Evolutionary conservation across 495 filamentous ascomycete genomes (phyloP).

Genomic region (Penicillium crystallinum): DNA sequence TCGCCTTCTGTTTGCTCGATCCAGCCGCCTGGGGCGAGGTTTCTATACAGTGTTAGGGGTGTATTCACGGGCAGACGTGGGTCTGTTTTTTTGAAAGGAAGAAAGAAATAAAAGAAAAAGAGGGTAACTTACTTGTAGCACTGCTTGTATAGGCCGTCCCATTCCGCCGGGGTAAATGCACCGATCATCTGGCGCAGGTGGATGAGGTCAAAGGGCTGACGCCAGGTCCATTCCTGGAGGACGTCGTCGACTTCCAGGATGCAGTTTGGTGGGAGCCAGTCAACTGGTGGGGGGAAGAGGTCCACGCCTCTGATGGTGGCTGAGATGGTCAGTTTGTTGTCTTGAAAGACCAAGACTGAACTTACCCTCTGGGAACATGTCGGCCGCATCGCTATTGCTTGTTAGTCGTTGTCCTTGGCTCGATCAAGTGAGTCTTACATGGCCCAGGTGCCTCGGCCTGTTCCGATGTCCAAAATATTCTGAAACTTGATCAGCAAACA

Average conservation of each 20-base stretch:
- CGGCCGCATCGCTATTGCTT: slow-evolving; percentile 6
- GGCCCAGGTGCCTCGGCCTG: slow-evolving; percentile 13
- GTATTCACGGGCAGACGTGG: no score
- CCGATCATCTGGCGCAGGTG: slow-evolving; percentile 20
- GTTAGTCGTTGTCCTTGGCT: neutral
- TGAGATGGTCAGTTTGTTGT: neutral
- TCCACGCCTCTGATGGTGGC: slow-evolving; percentile 21
- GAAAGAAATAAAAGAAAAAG: neutral
- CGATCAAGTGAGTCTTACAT: slow-evolving; percentile 1
- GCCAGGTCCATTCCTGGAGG: slow-evolving; percentile 26
- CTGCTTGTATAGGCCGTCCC: slow-evolving; percentile 22
- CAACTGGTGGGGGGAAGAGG: slow-evolving; percentile 18
- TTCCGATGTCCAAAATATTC: slow-evolving; percentile 10
- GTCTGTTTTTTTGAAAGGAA: no score
- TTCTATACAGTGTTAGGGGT: no score
- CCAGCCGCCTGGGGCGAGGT: slow-evolving; percentile 44
- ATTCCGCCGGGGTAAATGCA: slow-evolving; percentile 21
- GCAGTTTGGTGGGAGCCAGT: slow-evolving; percentile 31
- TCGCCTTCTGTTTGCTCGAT: slow-evolving; percentile 47
- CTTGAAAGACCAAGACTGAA: neutral
- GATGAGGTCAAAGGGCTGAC: slow-evolving; percentile 26
- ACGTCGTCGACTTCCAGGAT: slow-evolving; percentile 27
- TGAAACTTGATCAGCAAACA: neutral
- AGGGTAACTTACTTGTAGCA: slow-evolving; percentile 14
- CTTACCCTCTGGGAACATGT: slow-evolving; percentile 7